A percentile compares a stretch with the other conserved stretches of the same genome.
Evolutionary conservation across 2,329 filamentous ascomycete species (phyloP).

Genomic region (Cladophialophora psammophila): DNA sequence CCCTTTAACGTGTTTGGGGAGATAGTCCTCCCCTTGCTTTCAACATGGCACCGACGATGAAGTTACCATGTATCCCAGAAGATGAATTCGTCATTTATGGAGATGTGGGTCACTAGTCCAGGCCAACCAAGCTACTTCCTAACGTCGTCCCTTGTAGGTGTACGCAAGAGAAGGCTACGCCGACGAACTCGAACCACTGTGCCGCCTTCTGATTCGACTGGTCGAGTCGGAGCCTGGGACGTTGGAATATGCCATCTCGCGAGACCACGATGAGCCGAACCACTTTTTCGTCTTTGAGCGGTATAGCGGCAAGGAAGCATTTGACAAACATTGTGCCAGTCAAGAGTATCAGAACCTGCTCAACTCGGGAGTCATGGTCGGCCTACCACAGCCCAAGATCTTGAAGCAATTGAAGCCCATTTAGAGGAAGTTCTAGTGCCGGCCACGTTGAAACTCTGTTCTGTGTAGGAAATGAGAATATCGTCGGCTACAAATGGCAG

Average conservation of each 20-base stretch:
- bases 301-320: neutral
- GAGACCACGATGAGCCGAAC: neutral
- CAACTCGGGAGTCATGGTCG: neutral
- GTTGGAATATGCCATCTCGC: neutral
- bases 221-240: neutral
- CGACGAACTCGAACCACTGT: neutral
- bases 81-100: neutral
- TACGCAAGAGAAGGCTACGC: neutral
- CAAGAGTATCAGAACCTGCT: neutral
- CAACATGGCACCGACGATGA: neutral
- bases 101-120: neutral
- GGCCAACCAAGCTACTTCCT: neutral
- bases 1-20: neutral
- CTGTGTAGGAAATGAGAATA: too few species aligned
- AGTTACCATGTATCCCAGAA: neutral
- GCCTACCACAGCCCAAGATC: neutral
- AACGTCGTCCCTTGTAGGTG: neutral
- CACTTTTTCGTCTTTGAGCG: constrained; percentile 1
- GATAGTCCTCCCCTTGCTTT: neutral
- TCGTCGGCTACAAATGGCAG: too few species aligned
- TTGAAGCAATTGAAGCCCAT: neutral
- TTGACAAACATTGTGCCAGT: neutral
- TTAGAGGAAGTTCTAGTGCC: neutral
- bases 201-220: neutral
- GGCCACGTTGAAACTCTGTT: too few species aligned